phyloP scores from a whole-genome alignment of 176 grass and related monocot species.

The Lolium rigidum region DNA sequence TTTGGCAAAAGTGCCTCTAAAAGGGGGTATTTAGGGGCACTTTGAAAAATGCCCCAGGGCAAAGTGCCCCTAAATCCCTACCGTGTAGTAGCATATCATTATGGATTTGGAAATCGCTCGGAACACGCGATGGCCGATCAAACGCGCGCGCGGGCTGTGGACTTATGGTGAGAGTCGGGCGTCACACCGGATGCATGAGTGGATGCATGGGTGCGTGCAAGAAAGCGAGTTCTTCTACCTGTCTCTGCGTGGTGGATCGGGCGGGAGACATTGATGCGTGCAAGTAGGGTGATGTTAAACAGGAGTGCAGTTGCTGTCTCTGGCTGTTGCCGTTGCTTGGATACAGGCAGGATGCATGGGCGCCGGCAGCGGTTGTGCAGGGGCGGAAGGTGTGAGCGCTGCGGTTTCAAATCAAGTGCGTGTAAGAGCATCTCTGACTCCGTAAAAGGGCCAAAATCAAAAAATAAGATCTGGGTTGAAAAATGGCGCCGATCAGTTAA shows the following conservation, averaged over 20 bases:
- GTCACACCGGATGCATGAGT: conserved; percentile 36
- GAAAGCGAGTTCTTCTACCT: not conserved
- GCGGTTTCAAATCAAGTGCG: not conserved
- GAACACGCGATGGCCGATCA: not conserved
- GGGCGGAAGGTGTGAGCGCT: conserved; percentile 14
- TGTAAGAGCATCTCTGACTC: not conserved
- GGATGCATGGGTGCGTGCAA: not conserved
- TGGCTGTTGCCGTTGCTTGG: conserved; percentile 5
- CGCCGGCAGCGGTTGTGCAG: conserved; percentile 38
- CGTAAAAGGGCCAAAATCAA: too few relatives aligned
- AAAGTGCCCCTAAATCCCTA: too few relatives aligned
- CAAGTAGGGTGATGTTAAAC: not conserved
- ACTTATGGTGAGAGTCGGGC: conserved; percentile 10
- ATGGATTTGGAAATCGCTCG: not conserved
- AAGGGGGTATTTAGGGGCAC: too few relatives aligned
- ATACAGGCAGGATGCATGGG: not conserved
- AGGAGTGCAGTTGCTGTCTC: conserved; percentile 26
- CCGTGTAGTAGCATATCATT: not conserved
- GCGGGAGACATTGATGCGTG: not conserved
- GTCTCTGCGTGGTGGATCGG: not conserved
- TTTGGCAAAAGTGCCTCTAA: too few relatives aligned
- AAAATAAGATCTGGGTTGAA: too few relatives aligned
- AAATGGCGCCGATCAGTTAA: too few relatives aligned
- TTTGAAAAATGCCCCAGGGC: too few relatives aligned
- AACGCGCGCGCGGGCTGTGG: not conserved